Percentiles rank a stretch among this genome's conserved stretches.
Evolutionary conservation across 495 filamentous ascomycete species (phyloP).

Genomic region (Talaromyces stipitatus): DNA sequence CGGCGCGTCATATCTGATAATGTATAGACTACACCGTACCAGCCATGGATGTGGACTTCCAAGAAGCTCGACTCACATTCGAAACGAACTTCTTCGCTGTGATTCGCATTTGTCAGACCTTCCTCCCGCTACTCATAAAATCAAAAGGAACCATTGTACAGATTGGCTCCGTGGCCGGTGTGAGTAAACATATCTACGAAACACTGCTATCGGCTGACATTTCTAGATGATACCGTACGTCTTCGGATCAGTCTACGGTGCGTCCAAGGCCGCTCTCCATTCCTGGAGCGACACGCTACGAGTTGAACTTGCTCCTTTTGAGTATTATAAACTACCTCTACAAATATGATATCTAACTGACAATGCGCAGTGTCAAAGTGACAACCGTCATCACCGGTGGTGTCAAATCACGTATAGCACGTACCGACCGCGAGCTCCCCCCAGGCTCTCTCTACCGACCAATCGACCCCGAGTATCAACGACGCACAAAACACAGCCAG

Average conservation of each 20-base stretch:
- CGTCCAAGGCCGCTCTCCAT: slow-evolving; percentile 57
- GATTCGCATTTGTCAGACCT: slow-evolving; percentile 51
- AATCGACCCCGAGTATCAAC: slow-evolving; percentile 42
- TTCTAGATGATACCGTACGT: slow-evolving; percentile 43
- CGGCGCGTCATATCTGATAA: not conserved
- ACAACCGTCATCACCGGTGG: slow-evolving; percentile 54
- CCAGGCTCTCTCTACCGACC: slow-evolving; percentile 44
- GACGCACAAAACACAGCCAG: slow-evolving; percentile 49
- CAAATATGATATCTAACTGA: not conserved
- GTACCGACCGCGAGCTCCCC: slow-evolving; percentile 39
- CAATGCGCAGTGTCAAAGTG: slow-evolving; percentile 37
- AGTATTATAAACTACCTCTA: slow-evolving; percentile 19
- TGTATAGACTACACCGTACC: slow-evolving; percentile 51
- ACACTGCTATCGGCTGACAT: not conserved
- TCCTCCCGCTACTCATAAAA: slow-evolving; percentile 50
- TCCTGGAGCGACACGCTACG: slow-evolving; percentile 53
- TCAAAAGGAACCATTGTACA: slow-evolving; percentile 55
- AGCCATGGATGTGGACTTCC: slow-evolving; percentile 46
- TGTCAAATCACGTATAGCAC: slow-evolving; percentile 50
- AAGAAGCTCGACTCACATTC: slow-evolving; percentile 45
- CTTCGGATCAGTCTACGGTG: slow-evolving; percentile 53
- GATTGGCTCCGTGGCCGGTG: slow-evolving; percentile 49
- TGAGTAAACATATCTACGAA: slow-evolving; percentile 12
- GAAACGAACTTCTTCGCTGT: slow-evolving; percentile 54
- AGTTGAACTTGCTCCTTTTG: slow-evolving; percentile 43